A percentile compares a stretch with the other conserved stretches of the same genome.
Conservation (phyloP, 441 rosid genomes). For the Brassica hybrid region DNA sequence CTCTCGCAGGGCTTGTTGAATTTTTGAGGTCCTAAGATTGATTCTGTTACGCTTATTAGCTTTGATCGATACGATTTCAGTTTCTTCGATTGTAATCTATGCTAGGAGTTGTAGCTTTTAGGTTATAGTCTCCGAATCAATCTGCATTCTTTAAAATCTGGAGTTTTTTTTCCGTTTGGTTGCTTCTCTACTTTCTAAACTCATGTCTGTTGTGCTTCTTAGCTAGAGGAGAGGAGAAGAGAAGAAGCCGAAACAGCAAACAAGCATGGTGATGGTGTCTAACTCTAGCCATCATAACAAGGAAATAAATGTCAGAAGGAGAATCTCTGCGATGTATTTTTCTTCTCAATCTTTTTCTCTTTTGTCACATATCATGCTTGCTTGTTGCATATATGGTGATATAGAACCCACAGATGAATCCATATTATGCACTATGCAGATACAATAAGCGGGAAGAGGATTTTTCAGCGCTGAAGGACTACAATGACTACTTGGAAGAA, state of each 20-base stretch:
- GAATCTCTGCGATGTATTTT: constrained; percentile 67
- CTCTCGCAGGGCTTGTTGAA: neutral
- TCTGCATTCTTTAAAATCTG: neutral
- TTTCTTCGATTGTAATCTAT: neutral
- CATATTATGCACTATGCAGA: constrained; percentile 51
- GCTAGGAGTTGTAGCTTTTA: neutral
- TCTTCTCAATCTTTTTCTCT: constrained; percentile 1
- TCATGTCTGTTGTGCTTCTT: neutral
- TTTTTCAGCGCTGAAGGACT: constrained; percentile 72
- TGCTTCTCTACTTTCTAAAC: neutral
- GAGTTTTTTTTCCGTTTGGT: neutral
- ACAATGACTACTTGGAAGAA: constrained; percentile 95
- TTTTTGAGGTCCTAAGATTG: neutral
- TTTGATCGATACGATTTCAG: neutral
- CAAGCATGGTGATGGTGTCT: constrained; percentile 63
- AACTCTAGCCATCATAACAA: constrained; percentile 58
- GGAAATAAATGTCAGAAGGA: constrained; percentile 76
- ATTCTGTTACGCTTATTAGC: neutral
- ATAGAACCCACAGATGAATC: too few species aligned
- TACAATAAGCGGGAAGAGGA: constrained; percentile 88
- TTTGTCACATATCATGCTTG: neutral
- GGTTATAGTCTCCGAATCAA: neutral
- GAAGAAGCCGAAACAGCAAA: constrained; percentile 21
- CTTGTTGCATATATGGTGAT: neutral
- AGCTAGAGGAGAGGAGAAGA: constrained; percentile 21